These are phyloP conservation scores for Hirsutella thompsonii DNA, from an alignment of 2,329 filamentous ascomycete genomes.

Conservation along the genomic window DNA sequence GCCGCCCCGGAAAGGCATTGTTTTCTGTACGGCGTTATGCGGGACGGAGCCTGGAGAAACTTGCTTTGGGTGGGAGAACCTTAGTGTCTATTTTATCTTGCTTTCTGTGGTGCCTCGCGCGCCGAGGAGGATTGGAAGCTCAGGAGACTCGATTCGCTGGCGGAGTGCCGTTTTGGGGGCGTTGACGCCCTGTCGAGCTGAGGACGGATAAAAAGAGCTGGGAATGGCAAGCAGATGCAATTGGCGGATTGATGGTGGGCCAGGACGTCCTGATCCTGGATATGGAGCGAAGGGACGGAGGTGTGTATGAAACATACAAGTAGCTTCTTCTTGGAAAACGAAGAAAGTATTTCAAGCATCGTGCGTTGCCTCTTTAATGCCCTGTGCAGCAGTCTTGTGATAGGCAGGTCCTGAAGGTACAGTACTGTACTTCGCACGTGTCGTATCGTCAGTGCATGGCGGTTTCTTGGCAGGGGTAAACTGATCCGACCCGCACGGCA, in stretches of 20 bases:
- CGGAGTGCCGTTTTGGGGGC: background rate
- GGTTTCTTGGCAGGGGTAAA: slow-evolving; percentile 4
- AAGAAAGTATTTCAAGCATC: slow-evolving; percentile 4
- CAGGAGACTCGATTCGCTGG: background rate
- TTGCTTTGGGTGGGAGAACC: slow-evolving; percentile 10
- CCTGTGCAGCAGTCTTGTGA: no score
- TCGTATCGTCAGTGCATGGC: no score
- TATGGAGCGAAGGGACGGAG: background rate
- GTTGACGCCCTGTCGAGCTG: background rate
- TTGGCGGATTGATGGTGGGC: background rate
- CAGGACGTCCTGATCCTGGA: slow-evolving; percentile 1
- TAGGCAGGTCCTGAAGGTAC: no score
- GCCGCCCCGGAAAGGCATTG: slow-evolving; percentile 9
- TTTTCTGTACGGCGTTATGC: slow-evolving; percentile 22
- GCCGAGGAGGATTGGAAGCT: background rate
- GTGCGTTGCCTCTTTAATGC: no score
- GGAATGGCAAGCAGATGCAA: background rate
- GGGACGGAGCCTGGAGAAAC: slow-evolving; percentile 9
- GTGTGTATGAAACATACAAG: slow-evolving; percentile 3
- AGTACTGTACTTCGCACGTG: no score
- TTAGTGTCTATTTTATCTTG: slow-evolving; percentile 9
- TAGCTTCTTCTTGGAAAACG: slow-evolving; percentile 3
- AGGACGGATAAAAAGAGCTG: background rate
- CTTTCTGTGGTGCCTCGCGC: slow-evolving; percentile 4
- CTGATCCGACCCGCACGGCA: background rate